phyloP scores from a whole-genome alignment of 495 filamentous ascomycete species.

The Penicillium lagena region DNA sequence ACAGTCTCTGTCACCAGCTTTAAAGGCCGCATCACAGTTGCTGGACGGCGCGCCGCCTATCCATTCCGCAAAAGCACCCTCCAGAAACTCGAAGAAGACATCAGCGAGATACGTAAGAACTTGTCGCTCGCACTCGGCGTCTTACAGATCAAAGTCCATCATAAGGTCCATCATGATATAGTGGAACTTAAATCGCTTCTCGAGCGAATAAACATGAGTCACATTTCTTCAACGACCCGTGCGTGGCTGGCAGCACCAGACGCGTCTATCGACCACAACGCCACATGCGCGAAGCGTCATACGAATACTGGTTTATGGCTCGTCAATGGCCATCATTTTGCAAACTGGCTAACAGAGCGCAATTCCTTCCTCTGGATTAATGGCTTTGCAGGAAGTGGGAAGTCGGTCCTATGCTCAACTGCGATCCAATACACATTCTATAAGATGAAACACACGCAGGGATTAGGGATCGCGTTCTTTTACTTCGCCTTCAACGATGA shows the following conservation, averaged over 20 bases:
- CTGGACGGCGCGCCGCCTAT: not conserved
- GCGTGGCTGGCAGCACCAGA: constrained; percentile 27
- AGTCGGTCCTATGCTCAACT: constrained; percentile 32
- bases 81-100: not conserved
- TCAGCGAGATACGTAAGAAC: not conserved
- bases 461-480: constrained; percentile 29
- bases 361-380: constrained; percentile 36
- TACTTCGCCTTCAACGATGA: constrained; percentile 35
- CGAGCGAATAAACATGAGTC: too few species aligned
- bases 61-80: not conserved
- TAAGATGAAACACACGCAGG: constrained; percentile 2
- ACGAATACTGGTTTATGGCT: constrained; percentile 25
- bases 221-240: constrained; percentile 9
- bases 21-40: not conserved
- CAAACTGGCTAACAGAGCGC: constrained; percentile 19
- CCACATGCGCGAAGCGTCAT: constrained; percentile 15
- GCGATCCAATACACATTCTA: constrained; percentile 19
- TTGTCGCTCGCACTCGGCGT: not conserved
- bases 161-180: not conserved
- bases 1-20: not conserved
- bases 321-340: constrained; percentile 16
- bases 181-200: not conserved
- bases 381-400: constrained; percentile 36
- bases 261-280: constrained; percentile 22
- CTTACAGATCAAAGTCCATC: not conserved